A percentile compares a stretch with the other conserved stretches of the same genome.
These are phyloP conservation scores for Galerina marginata DNA, from an alignment of 768 basidiomycete genomes.

Conservation along the genomic window DNA sequence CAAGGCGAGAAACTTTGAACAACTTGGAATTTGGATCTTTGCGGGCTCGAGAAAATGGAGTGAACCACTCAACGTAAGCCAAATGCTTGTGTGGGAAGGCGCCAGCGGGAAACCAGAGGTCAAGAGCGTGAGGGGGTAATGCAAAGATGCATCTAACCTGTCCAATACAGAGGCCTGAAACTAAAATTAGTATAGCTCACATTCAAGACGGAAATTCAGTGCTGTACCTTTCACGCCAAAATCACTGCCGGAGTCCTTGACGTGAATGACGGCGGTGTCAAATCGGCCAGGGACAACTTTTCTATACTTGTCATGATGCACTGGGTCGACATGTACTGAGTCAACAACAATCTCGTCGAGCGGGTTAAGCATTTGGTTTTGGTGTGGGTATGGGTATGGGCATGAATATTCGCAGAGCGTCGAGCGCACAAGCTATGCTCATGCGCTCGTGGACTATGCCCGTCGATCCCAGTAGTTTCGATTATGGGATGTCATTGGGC, in stretches of 20 bases:
- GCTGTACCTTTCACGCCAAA: slow-evolving; percentile 12
- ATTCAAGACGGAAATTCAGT: neutral
- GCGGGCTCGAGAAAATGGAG: slow-evolving; percentile 5
- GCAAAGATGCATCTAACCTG: slow-evolving; percentile 15
- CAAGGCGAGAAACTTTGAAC: slow-evolving; percentile 26
- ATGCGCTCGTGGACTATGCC: slow-evolving; percentile 21
- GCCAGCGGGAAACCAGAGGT: neutral
- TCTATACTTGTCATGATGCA: slow-evolving; percentile 13
- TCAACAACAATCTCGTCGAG: slow-evolving; percentile 22
- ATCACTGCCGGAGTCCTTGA: neutral
- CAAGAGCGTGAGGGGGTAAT: neutral
- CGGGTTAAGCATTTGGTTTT: too few species aligned
- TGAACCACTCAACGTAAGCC: slow-evolving; percentile 18
- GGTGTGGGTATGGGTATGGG: too few species aligned
- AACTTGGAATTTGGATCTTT: slow-evolving; percentile 26
- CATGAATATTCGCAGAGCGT: slow-evolving; percentile 18
- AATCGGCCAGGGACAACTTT: slow-evolving; percentile 31
- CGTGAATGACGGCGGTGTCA: slow-evolving; percentile 30
- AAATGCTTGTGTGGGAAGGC: slow-evolving; percentile 5
- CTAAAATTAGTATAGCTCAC: neutral
- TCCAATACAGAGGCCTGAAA: slow-evolving; percentile 6
- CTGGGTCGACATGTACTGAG: slow-evolving; percentile 33
- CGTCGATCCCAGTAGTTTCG: too few species aligned
- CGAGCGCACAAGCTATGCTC: slow-evolving; percentile 18
- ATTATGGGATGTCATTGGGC: neutral